phyloP scores from a whole-genome alignment of 352 stramenopile genomes.

The Globisporangium rhizosaccharum region DNA sequence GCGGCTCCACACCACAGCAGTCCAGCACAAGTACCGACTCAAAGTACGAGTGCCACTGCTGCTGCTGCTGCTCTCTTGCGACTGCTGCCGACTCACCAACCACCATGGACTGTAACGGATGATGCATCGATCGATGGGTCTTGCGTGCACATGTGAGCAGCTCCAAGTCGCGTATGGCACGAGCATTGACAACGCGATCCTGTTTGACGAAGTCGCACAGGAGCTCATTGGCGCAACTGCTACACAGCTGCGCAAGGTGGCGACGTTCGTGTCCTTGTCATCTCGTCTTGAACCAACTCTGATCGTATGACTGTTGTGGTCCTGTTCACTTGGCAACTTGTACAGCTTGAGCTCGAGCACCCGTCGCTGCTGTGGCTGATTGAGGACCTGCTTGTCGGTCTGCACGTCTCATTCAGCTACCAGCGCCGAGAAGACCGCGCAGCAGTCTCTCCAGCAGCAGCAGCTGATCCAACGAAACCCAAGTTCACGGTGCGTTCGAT shows the following conservation, averaged over 20 bases:
- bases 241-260: conserved; percentile 15
- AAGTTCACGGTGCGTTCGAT: conserved; percentile 23
- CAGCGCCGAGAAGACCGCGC: conserved; percentile 23
- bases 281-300: no score
- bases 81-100: no score
- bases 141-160: conserved; percentile 6
- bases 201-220: conserved; percentile 47
- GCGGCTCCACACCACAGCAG: conserved; percentile 11
- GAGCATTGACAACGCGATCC: conserved; percentile 29
- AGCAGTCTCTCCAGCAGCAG: conserved; percentile 10
- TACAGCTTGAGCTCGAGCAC: conserved; percentile 29
- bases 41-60: conserved; percentile 19
- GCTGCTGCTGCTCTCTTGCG: neutral
- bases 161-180: conserved; percentile 32
- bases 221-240: conserved; percentile 32
- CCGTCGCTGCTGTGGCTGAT: conserved; percentile 34
- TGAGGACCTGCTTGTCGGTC: conserved; percentile 44
- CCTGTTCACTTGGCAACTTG: neutral
- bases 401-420: conserved; percentile 44
- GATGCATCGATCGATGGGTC: neutral
- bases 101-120: neutral
- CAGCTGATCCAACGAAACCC: conserved; percentile 4
- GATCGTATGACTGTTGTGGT: no score
- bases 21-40: conserved; percentile 48
- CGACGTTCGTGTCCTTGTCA: neutral